Evolutionary conservation across 2,329 filamentous ascomycete species (phyloP).

Genomic region (Phyllosticta citribraziliensis): DNA sequence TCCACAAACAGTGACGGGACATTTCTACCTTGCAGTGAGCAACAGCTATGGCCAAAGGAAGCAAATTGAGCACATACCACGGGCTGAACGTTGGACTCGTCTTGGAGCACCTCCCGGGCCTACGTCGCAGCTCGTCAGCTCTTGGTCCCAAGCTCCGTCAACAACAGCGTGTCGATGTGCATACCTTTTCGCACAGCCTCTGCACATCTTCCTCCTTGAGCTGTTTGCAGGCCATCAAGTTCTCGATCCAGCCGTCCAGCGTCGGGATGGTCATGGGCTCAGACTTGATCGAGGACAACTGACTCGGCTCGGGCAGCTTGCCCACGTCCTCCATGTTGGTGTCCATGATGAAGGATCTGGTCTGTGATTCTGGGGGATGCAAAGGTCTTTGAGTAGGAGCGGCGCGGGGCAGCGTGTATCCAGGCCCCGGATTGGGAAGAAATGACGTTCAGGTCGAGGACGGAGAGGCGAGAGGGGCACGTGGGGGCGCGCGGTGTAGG

Average conservation of each 20-base stretch:
- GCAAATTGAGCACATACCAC: slow-evolving; percentile 56
- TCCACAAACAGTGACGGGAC: slow-evolving; percentile 94
- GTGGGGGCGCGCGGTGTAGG: slow-evolving; percentile 1
- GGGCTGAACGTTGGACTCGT: slow-evolving; percentile 97
- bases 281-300: slow-evolving; percentile 54
- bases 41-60: background rate
- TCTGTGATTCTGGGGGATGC: slow-evolving; percentile 20
- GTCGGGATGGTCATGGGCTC: slow-evolving; percentile 88
- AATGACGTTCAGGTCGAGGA: slow-evolving; percentile 24
- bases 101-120: slow-evolving; percentile 92
- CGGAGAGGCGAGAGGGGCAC: slow-evolving; percentile 14
- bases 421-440: slow-evolving; percentile 24
- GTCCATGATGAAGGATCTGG: slow-evolving; percentile 54
- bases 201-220: slow-evolving; percentile 89
- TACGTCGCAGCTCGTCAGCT: slow-evolving; percentile 28
- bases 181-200: slow-evolving; percentile 93
- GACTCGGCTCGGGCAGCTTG: slow-evolving; percentile 68
- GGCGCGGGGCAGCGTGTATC: slow-evolving; percentile 25
- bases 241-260: slow-evolving; percentile 97
- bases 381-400: slow-evolving; percentile 14
- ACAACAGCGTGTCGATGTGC: background rate
- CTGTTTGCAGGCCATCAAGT: slow-evolving; percentile 97
- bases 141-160: background rate
- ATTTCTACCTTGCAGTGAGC: slow-evolving; percentile 50
- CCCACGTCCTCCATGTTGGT: slow-evolving; percentile 96